Base-by-base conservation (phyloP, 306 rosid species). In the Oemleria cerasiformis region DNA sequence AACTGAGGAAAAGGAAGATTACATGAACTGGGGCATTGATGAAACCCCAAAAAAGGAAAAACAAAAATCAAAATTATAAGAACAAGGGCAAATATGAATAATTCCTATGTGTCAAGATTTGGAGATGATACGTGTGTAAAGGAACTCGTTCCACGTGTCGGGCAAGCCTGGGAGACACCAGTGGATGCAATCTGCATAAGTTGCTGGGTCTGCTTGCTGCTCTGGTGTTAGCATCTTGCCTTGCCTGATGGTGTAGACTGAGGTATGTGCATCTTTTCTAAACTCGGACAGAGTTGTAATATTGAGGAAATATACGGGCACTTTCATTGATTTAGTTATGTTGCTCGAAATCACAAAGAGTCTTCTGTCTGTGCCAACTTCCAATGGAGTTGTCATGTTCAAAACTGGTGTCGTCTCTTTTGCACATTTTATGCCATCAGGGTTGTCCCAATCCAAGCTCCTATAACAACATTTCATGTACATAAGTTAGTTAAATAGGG, bases 161-260 rank as follows among this genome's bases (percentile, higher is more conserved):
- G 97, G 99, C 74, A 94, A 67, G 5, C 99, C 99, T 2, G 97
- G 99, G 9, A 94, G 86, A 64, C 98, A 94, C 99, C 99, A 91
- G 51, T 94, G 97, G 68, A 94, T 94, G 51, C 99, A 94, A 63
- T 94, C 97, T 0, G 99, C 99, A 39, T 83, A 91, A 43, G 82
- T 86, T 11, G 84, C 82, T 0, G 97, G 98, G 62, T 94, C 91
- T n/a, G 98, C 86, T 58, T 87, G 88, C 65, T 94, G 96, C 10
- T 85, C 91, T 8, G 82, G 82, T 15, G 90, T 89, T 20, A 94
- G 42, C 83, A 87, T 50, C 10, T 86, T 87, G 42, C 99, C 99
- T 45, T 94, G 99, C 0, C 97, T 86, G 38, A 94, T 94, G 67
- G 99, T 94, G 49, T 89, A 61, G 40, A 94, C 87, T 0, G 99